A percentile compares a stretch with the other conserved stretches of the same genome.
Evolutionary conservation across 2,329 filamentous ascomycete species (phyloP).

Genomic region (Clarireedia monteithiana): DNA sequence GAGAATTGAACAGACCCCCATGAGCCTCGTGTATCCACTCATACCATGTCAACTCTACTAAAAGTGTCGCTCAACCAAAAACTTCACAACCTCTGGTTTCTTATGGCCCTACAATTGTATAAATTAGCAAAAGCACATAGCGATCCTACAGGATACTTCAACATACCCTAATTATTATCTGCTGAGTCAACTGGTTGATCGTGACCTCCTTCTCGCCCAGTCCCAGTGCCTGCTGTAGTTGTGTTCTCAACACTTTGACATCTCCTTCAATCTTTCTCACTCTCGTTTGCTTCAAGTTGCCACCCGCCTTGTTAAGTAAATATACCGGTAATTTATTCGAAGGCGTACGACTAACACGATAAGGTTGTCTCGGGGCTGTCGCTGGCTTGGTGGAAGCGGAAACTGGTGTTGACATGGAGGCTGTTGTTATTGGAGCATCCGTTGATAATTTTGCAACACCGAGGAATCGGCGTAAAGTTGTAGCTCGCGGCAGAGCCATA

Average conservation of each 20-base stretch:
- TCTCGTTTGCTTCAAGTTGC: slow-evolving; percentile 65
- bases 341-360: slow-evolving; percentile 59
- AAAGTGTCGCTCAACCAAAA: slow-evolving; percentile 35
- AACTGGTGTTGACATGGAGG: slow-evolving; percentile 4
- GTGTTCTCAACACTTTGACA: slow-evolving; percentile 50
- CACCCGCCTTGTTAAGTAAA: slow-evolving; percentile 62
- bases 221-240: slow-evolving; percentile 52
- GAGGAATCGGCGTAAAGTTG: slow-evolving; percentile 25
- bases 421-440: slow-evolving; percentile 1
- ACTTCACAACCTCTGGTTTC: slow-evolving; percentile 40
- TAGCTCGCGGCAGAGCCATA: slow-evolving; percentile 23
- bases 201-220: slow-evolving; percentile 46
- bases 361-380: slow-evolving; percentile 17
- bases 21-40: not conserved
- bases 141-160: not conserved
- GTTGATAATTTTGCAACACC: slow-evolving; percentile 14
- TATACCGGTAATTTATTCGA: slow-evolving; percentile 73
- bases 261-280: slow-evolving; percentile 78
- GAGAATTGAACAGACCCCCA: slow-evolving; percentile 7
- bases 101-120: slow-evolving; percentile 36
- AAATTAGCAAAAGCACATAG: not conserved
- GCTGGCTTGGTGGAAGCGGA: slow-evolving; percentile 1
- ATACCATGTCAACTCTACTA: slow-evolving; percentile 11
- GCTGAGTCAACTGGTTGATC: slow-evolving; percentile 48
- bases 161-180: slow-evolving; percentile 66